Evolutionary conservation across 2,329 filamentous ascomycete species (phyloP).

Genomic region (Emmonsiellopsis sp.): DNA sequence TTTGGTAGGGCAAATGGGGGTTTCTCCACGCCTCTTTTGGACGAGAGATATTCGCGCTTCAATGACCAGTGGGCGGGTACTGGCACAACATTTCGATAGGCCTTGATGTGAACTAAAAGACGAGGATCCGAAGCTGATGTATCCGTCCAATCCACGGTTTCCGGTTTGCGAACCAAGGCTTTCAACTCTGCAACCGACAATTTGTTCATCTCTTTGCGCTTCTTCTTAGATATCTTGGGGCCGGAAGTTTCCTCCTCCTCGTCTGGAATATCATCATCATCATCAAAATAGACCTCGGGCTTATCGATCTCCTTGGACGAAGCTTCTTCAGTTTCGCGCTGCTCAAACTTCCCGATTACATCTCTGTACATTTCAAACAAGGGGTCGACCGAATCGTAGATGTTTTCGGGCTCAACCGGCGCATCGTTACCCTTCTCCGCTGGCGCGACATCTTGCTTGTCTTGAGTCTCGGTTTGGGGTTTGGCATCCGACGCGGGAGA

Average conservation of each 20-base stretch:
- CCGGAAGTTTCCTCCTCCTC: constrained; percentile 55
- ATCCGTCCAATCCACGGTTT: constrained; percentile 97
- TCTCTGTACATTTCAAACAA: constrained; percentile 75
- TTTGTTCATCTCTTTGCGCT: constrained; percentile 82
- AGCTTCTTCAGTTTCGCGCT: constrained; percentile 52
- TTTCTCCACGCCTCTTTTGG: constrained; percentile 94
- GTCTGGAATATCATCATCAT: constrained; percentile 76
- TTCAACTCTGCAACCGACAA: constrained; percentile 93
- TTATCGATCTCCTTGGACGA: constrained; percentile 61
- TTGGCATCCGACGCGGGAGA: background rate
- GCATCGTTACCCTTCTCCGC: constrained; percentile 30
- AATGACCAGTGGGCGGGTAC: constrained; percentile 91
- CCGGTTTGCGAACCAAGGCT: constrained; percentile 78
- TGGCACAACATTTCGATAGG: constrained; percentile 87
- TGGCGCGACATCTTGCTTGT: background rate
- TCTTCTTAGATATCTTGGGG: constrained; percentile 83
- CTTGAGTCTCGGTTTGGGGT: background rate
- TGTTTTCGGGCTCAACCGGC: constrained; percentile 24
- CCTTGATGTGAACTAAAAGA: constrained; percentile 87
- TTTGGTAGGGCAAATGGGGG: constrained; percentile 84
- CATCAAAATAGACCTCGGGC: constrained; percentile 72
- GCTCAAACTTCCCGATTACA: constrained; percentile 71
- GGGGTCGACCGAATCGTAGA: constrained; percentile 57
- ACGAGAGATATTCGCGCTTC: constrained; percentile 94
- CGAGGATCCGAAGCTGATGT: constrained; percentile 82